Evolutionary conservation across 2,329 filamentous ascomycete genomes (phyloP).

Genomic region (Penicillium brevicompactum): DNA sequence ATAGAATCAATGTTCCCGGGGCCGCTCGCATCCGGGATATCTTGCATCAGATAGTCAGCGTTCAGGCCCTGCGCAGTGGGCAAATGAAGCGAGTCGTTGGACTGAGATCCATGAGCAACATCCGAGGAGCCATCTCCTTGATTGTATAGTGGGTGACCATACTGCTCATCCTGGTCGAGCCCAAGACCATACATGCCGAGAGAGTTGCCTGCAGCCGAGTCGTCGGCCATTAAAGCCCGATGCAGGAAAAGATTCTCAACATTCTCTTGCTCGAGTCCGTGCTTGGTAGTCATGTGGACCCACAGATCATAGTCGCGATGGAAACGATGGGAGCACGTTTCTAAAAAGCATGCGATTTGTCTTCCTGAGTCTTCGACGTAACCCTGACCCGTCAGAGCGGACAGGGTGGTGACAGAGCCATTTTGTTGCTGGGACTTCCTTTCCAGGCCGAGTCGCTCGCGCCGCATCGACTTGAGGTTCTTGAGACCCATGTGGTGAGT

Average conservation of each 20-base stretch:
- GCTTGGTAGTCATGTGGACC: conserved; percentile 55
- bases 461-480: conserved; percentile 44
- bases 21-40: conserved; percentile 7
- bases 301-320: conserved; percentile 60
- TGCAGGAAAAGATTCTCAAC: conserved; percentile 45
- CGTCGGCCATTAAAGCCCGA: conserved; percentile 39
- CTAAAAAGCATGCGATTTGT: conserved; percentile 55
- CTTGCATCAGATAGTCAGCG: conserved; percentile 32
- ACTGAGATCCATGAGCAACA: conserved; percentile 8
- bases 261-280: conserved; percentile 41
- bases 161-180: conserved; percentile 27
- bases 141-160: conserved; percentile 14
- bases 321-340: conserved; percentile 57
- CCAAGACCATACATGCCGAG: conserved; percentile 42
- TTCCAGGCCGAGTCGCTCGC: conserved; percentile 34
- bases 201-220: conserved; percentile 27
- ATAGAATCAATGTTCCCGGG: conserved; percentile 23
- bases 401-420: conserved; percentile 37
- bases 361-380: conserved; percentile 54
- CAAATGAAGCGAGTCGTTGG: conserved; percentile 3
- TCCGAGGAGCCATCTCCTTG: conserved; percentile 3
- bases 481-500: conserved; percentile 73
- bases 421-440: conserved; percentile 12
- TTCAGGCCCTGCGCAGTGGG: conserved; percentile 6
- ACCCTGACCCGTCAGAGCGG: conserved; percentile 58